Conservation (phyloP, 2,329 filamentous ascomycete species). For the Penicillium sp. region DNA sequence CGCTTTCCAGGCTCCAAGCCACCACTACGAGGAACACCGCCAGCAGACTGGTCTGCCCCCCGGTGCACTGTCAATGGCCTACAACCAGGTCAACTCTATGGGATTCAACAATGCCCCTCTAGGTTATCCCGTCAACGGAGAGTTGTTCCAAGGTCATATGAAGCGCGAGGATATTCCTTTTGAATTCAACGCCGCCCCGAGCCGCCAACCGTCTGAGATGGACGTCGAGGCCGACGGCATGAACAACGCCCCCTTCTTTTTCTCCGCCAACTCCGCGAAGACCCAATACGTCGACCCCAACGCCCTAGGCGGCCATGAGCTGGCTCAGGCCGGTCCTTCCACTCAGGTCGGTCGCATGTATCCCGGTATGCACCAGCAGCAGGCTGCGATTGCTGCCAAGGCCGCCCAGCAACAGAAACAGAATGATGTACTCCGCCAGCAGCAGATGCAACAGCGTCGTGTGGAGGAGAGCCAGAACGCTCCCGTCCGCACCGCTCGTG, state of each 20-base stretch:
- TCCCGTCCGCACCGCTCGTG: constrained; percentile 35
- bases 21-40: constrained; percentile 92
- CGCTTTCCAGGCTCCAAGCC: constrained; percentile 74
- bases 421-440: constrained; percentile 58
- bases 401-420: constrained; percentile 66
- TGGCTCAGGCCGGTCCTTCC: constrained; percentile 51
- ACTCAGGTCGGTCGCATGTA: constrained; percentile 71
- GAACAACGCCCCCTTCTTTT: constrained; percentile 64
- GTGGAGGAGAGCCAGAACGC: constrained; percentile 29
- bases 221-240: constrained; percentile 70
- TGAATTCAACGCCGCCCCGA: constrained; percentile 68
- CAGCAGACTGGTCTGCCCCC: constrained; percentile 92
- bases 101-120: constrained; percentile 36
- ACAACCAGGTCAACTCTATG: constrained; percentile 60
- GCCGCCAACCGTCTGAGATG: constrained; percentile 55
- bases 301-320: constrained; percentile 64
- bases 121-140: constrained; percentile 54
- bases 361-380: constrained; percentile 90
- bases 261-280: constrained; percentile 46
- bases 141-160: constrained; percentile 54
- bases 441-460: constrained; percentile 49
- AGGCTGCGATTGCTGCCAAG: constrained; percentile 70
- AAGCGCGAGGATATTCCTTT: constrained; percentile 48
- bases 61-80: constrained; percentile 74
- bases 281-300: constrained; percentile 70